A percentile compares a stretch with the other conserved stretches of the same genome.
Conservation (phyloP, 192 early-diverging fungal genomes). For the Coemansia sp. region DNA sequence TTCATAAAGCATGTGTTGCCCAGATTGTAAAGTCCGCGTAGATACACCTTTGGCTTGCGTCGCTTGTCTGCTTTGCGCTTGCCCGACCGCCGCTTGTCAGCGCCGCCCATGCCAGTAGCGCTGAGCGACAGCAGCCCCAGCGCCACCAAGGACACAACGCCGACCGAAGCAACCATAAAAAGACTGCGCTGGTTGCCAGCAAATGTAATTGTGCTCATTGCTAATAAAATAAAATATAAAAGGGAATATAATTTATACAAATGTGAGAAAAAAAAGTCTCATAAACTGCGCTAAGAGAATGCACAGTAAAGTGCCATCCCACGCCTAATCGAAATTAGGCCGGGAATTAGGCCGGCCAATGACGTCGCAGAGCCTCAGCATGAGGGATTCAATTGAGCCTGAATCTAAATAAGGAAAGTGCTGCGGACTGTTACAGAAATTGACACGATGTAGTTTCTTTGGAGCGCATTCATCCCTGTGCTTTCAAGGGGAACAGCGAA, state of each 20-base stretch:
- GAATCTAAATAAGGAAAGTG: no score
- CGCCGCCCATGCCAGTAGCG: not conserved
- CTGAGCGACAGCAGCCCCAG: slow-evolving; percentile 22
- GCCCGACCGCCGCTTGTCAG: slow-evolving; percentile 1
- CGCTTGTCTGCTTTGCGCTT: slow-evolving; percentile 11
- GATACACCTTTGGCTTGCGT: slow-evolving; percentile 38
- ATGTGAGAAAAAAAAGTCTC: no score
- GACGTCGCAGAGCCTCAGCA: no score
- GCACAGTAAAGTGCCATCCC: no score
- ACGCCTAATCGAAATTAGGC: no score
- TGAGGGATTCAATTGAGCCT: no score
- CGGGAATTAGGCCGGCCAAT: no score
- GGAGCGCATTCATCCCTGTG: not conserved
- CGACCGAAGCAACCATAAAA: slow-evolving; percentile 35
- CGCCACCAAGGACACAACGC: slow-evolving; percentile 36
- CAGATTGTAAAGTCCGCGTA: slow-evolving; percentile 73
- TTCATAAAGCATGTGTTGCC: slow-evolving; percentile 93
- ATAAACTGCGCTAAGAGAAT: no score
- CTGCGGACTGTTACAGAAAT: not conserved
- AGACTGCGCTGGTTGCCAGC: slow-evolving; percentile 17
- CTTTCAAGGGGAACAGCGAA: no score
- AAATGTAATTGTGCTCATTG: slow-evolving; percentile 5
- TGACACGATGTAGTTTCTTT: not conserved
- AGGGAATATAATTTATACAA: no score
- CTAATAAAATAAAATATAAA: not conserved